Percentiles rank a stretch among this genome's conserved stretches.
Evolutionary conservation across 345 rosid genomes (phyloP).

Genomic region (Mallotus nudiflorus): DNA sequence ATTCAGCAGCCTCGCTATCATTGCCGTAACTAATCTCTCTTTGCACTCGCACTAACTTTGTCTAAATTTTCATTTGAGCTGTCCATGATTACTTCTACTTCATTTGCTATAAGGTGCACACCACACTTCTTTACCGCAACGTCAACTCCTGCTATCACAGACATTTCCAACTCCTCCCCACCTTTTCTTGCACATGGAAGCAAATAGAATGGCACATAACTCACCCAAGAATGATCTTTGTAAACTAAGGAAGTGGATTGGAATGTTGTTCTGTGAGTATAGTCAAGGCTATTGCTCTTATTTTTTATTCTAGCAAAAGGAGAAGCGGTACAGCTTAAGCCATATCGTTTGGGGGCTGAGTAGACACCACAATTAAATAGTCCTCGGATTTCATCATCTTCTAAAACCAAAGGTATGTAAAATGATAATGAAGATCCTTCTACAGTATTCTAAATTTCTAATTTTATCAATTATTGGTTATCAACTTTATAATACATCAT

Average conservation of each 20-base stretch:
- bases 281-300: neutral
- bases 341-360: too few relatives aligned
- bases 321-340: too few relatives aligned
- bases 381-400: neutral
- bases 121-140: neutral
- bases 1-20: too few relatives aligned
- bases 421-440: neutral
- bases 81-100: too few relatives aligned
- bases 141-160: neutral
- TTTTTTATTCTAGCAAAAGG: neutral
- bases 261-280: neutral
- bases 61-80: too few relatives aligned
- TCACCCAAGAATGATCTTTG: neutral
- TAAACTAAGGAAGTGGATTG: neutral
- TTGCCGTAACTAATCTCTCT: too few relatives aligned
- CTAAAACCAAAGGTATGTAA: neutral
- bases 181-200: neutral
- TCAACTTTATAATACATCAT: too few relatives aligned
- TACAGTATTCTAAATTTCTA: too few relatives aligned
- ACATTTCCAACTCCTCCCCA: neutral
- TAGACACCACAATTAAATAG: neutral
- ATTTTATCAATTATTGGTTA: too few relatives aligned
- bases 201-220: neutral
- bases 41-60: too few relatives aligned
- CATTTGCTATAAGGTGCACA: neutral